A percentile compares a stretch with the other conserved stretches of the same genome.
Conservation (phyloP, 495 filamentous ascomycete genomes). For the Cenococcum geophilum region DNA sequence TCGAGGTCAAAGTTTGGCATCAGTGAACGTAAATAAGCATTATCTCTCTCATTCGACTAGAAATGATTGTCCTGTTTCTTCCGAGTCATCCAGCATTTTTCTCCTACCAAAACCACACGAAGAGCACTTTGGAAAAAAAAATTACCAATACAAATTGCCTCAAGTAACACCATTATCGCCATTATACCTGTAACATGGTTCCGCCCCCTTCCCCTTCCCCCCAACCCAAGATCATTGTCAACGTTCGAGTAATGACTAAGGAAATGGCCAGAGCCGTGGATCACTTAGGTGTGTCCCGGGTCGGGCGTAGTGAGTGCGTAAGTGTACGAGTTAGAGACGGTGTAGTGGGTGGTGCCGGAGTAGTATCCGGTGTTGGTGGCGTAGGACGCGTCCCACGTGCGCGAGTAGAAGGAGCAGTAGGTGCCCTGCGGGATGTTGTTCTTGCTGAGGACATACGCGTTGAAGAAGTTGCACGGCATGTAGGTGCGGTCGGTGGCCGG, state of each 20-base stretch:
- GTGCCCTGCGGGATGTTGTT: constrained; percentile 37
- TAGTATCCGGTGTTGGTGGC: constrained; percentile 24
- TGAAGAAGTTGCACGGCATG: constrained; percentile 42
- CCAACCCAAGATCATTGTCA: not conserved
- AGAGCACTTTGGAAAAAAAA: no score
- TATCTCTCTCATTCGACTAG: not conserved
- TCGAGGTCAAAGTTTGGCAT: not conserved
- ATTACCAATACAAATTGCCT: no score
- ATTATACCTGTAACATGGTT: no score
- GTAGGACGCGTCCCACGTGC: constrained; percentile 27
- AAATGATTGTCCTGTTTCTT: not conserved
- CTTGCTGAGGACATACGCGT: constrained; percentile 43
- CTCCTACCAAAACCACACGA: no score
- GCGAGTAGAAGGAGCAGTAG: constrained; percentile 31
- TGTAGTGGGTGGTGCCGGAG: constrained; percentile 6
- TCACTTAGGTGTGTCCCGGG: not conserved
- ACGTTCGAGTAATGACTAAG: not conserved
- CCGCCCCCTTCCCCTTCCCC: no score
- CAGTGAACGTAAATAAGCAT: not conserved
- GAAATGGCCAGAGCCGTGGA: not conserved
- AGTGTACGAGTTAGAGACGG: not conserved
- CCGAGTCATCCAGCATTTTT: no score
- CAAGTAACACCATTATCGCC: no score
- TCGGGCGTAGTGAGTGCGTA: not conserved
- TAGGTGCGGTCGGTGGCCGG: constrained; percentile 30